Evolutionary conservation across 305 asterid species (phyloP), one percentile per base, ranked within the genome.

Genomic region (Fraxinus latifolia): DNA sequence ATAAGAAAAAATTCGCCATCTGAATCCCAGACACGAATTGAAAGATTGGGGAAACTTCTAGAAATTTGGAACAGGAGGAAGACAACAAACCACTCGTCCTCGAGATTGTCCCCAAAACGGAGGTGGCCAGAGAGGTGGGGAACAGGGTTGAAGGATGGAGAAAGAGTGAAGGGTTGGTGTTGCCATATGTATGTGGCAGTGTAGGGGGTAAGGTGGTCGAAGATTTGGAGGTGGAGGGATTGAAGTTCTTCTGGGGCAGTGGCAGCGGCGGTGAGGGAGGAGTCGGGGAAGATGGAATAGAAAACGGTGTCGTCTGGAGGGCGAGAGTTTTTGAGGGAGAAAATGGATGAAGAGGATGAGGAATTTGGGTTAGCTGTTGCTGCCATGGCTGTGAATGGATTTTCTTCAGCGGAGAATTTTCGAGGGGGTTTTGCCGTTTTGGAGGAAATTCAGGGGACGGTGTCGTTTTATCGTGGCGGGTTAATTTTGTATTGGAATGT

Each of bases 11-110:
- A 95, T 72, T 94, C 95, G 25, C 99, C 98, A 78, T 95, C 99
- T 3, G 93, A 88, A 62, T 95, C 98, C 89, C 91, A 88, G 1
- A 94, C 93, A 19, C 91, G 87, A 82, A 95, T 87, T 36, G 99
- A 93, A 58, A 93, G 86, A 74, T 87, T 76, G 14, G 90, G 91
- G 85, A 89, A 88, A 12, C 33, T 74, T n/a, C 81, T 89, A 11
- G 98, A 95, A 67, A 88, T 86, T 21, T 89, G 79, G 83, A 89
- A 94, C 47, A 95, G 92, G 82, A 93, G 91, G 89, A 84, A 89
- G 44, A 93, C 97, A n/a, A 90, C 90, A 84, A 95, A 95, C 99
- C 99, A 95, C 86, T 95, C 99, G 80, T 95, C 97, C 34, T 95
- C 98, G 3, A 95, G 87, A 82, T 92, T 92, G 83, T 95, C 98